Base-by-base conservation (phyloP, 805 yeast species). In the Yarrowia sp. region DNA sequence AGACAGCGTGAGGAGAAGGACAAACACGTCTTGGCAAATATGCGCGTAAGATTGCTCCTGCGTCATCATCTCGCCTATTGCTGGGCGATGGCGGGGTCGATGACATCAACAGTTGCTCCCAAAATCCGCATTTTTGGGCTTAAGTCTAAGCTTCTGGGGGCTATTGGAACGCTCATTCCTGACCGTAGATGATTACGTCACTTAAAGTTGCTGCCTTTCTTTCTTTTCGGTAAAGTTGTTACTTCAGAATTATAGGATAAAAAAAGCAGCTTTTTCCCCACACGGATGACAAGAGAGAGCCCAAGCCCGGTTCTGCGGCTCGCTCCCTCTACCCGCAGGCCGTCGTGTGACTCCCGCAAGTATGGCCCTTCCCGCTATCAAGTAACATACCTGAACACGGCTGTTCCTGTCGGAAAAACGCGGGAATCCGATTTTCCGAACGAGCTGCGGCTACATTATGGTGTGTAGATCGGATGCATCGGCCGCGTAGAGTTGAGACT, bases 191-290 rank as follows among this genome's bases (percentile, higher is more conserved):
- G 33, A 44, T 44, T 27, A 44, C 51, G 51, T 44, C 25, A 44
- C 51, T 44, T 44, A 27, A 13, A 44, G 51, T 44, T 44, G 51
- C 32, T 44, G 24, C 25, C 51, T 44, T 13, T 29, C 51, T 29
- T 44, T 41, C 29, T 38, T 25, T 21, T 21, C 18, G 10, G 19
- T 25, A 21, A 10, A 13, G 25, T 38, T 38, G 14, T 19, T 38
- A 21, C 42, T 21, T n/a, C n/a, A n/a, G 2, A 21, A 38, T 38
- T 12, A 21, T n/a, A 38, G 16, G 4, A 19, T 5, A 7, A 3
- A 19, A 8, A 21, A 25, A 14, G 21, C 16, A 21, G 16, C 10
- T 2, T 31, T 14, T 42, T 9, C 49, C 49, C 49, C 49, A 44
- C 49, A 44, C 49, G 49, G 31, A 27, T 39, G n/a, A 22, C 25